Base-by-base conservation (phyloP, 164 flowering plant species). In the Nymphaea colorata region DNA sequence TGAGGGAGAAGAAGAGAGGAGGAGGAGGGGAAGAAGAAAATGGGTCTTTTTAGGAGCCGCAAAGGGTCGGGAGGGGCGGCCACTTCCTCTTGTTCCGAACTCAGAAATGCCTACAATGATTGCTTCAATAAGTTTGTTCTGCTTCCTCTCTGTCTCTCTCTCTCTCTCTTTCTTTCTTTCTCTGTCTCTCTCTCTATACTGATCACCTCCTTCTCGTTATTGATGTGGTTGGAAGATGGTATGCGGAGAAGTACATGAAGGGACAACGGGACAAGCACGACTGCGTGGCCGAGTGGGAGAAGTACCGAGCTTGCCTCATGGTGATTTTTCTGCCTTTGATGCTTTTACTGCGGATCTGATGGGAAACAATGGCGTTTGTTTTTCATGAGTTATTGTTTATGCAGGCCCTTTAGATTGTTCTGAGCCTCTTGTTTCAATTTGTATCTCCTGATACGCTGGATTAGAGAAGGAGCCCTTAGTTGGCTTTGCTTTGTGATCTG, bases 211-310 rank as follows among this genome's bases (percentile, higher is more conserved):
- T 53, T 16, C 44, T 57, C 10, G 25, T 66, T 44, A 15, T 44
- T 41, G 3, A 57, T 67, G 41, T 55, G 16, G 16, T 16, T 12
- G 3, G 41, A 78, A 92, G 94, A 74, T 90, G 98, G 98, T 92
- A 92, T 59, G 76, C 93, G 3, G 98, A 90, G 78, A 87, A 92
- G 71, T 92, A 87, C 72, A 76, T 88, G 69, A 92, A 88, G 76
- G 96, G 96, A 64, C 84, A 84, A 70, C 90, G 96, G 93, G 83
- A 90, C 68, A 84, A 90, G 76, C 87, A 85, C 70, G 96, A 86
- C 57, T 92, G 98, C 66, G 78, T 78, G 43, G 64, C 80, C 6
- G 93, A 92, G 79, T 92, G 98, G 96, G 66, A 83, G 51, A 87
- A 87, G 44, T 92, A 92, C 84, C 82, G 88, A 78, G 84, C 83